These are phyloP conservation scores for Cardiospermum halicacabum DNA, from an alignment of 345 rosid species.

Conservation along the genomic window DNA sequence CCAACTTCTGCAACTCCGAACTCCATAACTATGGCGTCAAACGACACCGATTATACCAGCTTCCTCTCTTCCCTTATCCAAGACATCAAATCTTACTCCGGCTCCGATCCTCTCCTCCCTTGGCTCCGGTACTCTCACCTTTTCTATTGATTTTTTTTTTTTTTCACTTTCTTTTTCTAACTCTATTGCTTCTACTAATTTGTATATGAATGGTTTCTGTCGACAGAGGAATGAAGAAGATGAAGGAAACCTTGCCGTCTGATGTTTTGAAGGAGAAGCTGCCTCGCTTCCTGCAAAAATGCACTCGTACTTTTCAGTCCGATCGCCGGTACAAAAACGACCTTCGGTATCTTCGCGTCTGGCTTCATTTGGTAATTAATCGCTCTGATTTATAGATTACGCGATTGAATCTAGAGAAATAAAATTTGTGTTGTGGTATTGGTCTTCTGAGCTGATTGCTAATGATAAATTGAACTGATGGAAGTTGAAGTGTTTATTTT, in stretches of 20 bases:
- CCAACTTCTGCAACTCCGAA: background rate
- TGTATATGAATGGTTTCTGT: background rate
- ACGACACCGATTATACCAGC: slow-evolving; percentile 29
- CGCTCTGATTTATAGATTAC: background rate
- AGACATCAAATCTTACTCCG: slow-evolving; percentile 76
- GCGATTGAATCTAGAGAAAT: background rate
- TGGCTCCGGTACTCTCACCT: slow-evolving; percentile 68
- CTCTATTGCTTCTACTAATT: too few relatives aligned
- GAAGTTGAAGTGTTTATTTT: background rate
- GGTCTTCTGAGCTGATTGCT: background rate
- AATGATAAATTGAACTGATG: background rate
- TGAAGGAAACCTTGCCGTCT: slow-evolving; percentile 58
- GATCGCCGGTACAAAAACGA: slow-evolving; percentile 77
- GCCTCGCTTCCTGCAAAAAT: slow-evolving; percentile 85
- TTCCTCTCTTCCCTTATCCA: slow-evolving; percentile 65
- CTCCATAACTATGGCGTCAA: slow-evolving; percentile 4
- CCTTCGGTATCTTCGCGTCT: slow-evolving; percentile 78
- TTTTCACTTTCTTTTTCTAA: too few relatives aligned
- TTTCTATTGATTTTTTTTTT: background rate
- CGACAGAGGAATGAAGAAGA: slow-evolving; percentile 65
- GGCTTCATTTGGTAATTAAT: slow-evolving; percentile 91
- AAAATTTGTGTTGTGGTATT: background rate
- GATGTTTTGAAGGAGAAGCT: slow-evolving; percentile 60
- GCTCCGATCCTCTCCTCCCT: slow-evolving; percentile 81
- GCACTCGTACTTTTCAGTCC: slow-evolving; percentile 63